These are phyloP conservation scores for Kazachstania bromeliacearum DNA, from an alignment of 805 yeast species.

Conservation along the genomic window DNA sequence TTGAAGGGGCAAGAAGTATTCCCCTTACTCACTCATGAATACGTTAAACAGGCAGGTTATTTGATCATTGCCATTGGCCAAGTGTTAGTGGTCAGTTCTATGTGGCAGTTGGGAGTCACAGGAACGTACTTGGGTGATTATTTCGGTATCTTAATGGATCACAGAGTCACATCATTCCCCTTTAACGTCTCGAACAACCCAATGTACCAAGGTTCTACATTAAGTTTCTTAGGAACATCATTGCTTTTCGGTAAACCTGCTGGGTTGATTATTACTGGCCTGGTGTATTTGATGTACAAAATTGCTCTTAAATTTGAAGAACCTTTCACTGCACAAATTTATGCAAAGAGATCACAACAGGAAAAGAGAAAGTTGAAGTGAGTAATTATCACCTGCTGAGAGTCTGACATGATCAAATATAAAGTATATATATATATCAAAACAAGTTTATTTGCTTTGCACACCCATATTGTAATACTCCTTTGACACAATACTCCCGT, in stretches of 20 bases:
- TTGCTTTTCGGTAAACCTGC: conserved; percentile 84
- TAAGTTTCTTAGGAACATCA: conserved; percentile 86
- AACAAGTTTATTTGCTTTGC: too few relatives aligned
- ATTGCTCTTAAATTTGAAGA: conserved; percentile 86
- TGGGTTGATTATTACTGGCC: conserved; percentile 61
- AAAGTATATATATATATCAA: too few relatives aligned
- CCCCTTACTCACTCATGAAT: conserved; percentile 36
- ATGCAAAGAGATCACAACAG: conserved; percentile 48
- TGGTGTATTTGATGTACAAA: conserved; percentile 74
- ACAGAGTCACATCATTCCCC: conserved; percentile 87
- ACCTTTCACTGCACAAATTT: conserved; percentile 89
- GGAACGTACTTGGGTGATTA: conserved; percentile 97
- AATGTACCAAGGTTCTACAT: conserved; percentile 89
- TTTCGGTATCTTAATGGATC: conserved; percentile 88
- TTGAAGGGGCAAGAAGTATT: conserved; percentile 62
- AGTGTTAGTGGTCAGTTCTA: conserved; percentile 68
- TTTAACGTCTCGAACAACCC: conserved; percentile 88
- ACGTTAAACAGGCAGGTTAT: conserved; percentile 44
- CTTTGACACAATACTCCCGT: too few relatives aligned
- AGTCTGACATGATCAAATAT: too few relatives aligned
- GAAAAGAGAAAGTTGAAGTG: conserved; percentile 3
- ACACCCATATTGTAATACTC: too few relatives aligned
- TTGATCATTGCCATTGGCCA: conserved; percentile 60
- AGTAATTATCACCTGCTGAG: too few relatives aligned
- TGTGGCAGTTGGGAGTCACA: conserved; percentile 89